Evolutionary conservation across 78 protist genomes (phyloP).

Genomic region (Dictyostelium citrinum): DNA sequence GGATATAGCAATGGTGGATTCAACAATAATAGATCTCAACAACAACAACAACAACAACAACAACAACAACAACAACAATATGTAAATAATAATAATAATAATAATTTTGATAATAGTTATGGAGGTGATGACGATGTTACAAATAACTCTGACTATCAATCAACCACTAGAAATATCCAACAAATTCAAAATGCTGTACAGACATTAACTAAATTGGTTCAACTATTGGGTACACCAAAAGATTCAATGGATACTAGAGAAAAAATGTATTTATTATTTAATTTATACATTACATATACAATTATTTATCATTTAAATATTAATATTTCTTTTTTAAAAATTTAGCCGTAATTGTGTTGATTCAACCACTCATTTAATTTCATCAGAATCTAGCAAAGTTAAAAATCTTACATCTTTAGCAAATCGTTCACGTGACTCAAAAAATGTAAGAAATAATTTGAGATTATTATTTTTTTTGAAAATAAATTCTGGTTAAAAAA

Average conservation of each 20-base stretch:
- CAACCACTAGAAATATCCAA: slow-evolving; percentile 33
- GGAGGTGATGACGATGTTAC: slow-evolving; percentile 20
- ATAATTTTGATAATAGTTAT: background rate
- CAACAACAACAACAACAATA: background rate
- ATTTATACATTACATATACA: background rate
- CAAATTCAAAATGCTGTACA: slow-evolving; percentile 33
- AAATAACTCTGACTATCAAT: slow-evolving; percentile 49
- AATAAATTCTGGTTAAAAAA: background rate
- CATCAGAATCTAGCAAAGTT: slow-evolving; percentile 44
- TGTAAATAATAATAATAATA: slow-evolving; percentile 10
- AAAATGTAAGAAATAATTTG: background rate
- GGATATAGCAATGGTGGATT: slow-evolving; percentile 27
- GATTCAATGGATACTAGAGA: slow-evolving; percentile 69
- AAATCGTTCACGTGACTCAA: slow-evolving; percentile 28
- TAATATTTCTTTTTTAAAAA: background rate
- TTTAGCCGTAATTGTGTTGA: slow-evolving; percentile 68
- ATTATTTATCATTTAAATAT: background rate
- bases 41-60: background rate
- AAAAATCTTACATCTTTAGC: slow-evolving; percentile 36
- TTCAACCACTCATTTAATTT: slow-evolving; percentile 36
- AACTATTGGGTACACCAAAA: slow-evolving; percentile 69
- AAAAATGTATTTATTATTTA: slow-evolving; percentile 24
- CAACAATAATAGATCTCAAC: background rate
- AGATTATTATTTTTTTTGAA: background rate
- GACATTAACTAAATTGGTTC: slow-evolving; percentile 31